Conservation (phyloP, 257 asterid species). For the Nicotiana sylvestris region DNA sequence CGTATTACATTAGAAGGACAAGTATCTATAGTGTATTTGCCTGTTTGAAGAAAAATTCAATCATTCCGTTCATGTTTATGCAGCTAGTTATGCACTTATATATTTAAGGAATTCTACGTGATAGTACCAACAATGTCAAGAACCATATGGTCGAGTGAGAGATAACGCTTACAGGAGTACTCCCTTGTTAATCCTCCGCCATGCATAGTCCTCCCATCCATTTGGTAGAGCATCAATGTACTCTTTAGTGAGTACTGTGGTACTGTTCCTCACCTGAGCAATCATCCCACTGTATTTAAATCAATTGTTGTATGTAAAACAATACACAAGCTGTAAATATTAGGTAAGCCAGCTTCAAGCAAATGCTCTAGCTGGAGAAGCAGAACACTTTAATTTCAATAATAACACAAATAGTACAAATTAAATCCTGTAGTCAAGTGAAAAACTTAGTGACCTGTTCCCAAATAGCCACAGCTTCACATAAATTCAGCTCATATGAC, state of each 20-base stretch:
- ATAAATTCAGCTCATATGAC: slow-evolving; percentile 60
- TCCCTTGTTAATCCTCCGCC: slow-evolving; percentile 96
- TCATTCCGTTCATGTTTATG: neutral
- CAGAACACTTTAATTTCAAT: slow-evolving; percentile 5
- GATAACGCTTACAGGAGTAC: slow-evolving; percentile 65
- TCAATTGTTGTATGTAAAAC: slow-evolving; percentile 43
- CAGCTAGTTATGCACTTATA: neutral
- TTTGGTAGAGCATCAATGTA: slow-evolving; percentile 90
- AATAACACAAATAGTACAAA: neutral
- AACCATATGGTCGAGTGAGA: slow-evolving; percentile 4
- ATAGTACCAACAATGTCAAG: neutral
- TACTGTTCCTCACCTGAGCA: slow-evolving; percentile 96
- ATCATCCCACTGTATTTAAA: slow-evolving; percentile 73
- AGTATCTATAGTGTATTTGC: neutral
- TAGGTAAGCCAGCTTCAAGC: neutral
- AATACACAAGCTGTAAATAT: neutral
- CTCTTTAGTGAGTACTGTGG: slow-evolving; percentile 81
- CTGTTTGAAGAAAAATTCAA: neutral
- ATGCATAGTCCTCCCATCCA: slow-evolving; percentile 98
- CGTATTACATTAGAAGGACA: neutral
- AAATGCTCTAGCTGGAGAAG: neutral
- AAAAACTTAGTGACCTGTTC: slow-evolving; percentile 71
- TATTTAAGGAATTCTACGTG: neutral
- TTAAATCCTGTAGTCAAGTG: neutral
- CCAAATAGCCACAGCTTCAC: slow-evolving; percentile 99